Evolutionary conservation across 495 filamentous ascomycete species (phyloP).

Genomic region (Chaetomidium leptoderma): DNA sequence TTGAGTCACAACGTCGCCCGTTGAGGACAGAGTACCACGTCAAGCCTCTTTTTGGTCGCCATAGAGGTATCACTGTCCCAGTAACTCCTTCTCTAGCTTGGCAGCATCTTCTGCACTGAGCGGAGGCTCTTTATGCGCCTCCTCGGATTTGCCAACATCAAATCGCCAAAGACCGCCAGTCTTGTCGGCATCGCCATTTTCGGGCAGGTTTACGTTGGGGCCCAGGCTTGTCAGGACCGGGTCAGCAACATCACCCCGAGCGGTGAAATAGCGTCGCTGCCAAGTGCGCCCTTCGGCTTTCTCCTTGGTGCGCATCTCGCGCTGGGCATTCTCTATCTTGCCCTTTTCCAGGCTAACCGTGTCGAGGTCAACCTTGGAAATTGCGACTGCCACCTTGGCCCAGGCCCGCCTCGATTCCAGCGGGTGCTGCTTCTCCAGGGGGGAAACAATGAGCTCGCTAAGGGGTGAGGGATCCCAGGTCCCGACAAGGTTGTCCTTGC

Average conservation of each 20-base stretch:
- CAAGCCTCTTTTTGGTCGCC: too few relatives aligned
- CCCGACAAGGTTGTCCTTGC: slow-evolving; percentile 52
- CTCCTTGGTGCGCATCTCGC: slow-evolving; percentile 77
- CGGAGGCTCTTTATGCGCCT: slow-evolving; percentile 35
- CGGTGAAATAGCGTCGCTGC: slow-evolving; percentile 79
- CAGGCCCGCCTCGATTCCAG: slow-evolving; percentile 88
- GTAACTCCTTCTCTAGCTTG: slow-evolving; percentile 37
- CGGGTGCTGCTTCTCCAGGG: slow-evolving; percentile 75
- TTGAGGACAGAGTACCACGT: too few relatives aligned
- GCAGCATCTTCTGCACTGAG: slow-evolving; percentile 39
- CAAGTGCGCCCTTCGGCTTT: slow-evolving; percentile 72
- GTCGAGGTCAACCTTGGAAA: slow-evolving; percentile 79
- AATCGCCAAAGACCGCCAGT: slow-evolving; percentile 89
- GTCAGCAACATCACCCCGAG: slow-evolving; percentile 47
- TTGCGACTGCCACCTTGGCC: slow-evolving; percentile 75
- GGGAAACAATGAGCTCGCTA: slow-evolving; percentile 66
- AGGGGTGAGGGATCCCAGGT: slow-evolving; percentile 62
- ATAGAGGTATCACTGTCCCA: slow-evolving; percentile 37
- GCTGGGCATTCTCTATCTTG: slow-evolving; percentile 87
- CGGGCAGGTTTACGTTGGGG: slow-evolving; percentile 47
- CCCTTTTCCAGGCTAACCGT: slow-evolving; percentile 70
- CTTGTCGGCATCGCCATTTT: slow-evolving; percentile 67
- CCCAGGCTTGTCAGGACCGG: slow-evolving; percentile 57
- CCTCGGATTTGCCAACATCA: slow-evolving; percentile 59
- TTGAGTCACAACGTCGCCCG: too few relatives aligned